Evolutionary conservation across 2,329 filamentous ascomycete genomes (phyloP).

Genomic region (Talaromyces amestolkiae): DNA sequence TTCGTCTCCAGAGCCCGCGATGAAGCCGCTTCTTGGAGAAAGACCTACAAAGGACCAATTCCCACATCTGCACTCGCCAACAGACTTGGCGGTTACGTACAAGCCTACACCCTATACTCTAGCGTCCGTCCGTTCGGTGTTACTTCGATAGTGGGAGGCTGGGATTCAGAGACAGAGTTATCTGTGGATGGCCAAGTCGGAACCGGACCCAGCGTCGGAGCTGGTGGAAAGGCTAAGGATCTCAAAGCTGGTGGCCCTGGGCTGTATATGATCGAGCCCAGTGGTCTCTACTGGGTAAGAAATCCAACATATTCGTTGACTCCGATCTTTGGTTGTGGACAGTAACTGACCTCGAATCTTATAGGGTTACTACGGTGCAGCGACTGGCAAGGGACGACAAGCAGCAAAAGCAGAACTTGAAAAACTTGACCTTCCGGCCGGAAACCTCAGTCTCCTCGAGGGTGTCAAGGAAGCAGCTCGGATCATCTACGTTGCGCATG

Average conservation of each 20-base stretch:
- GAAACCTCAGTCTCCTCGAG: slow-evolving; percentile 73
- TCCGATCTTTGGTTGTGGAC: background rate
- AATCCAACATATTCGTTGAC: background rate
- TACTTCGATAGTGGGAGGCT: slow-evolving; percentile 88
- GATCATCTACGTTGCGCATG: slow-evolving; percentile 96
- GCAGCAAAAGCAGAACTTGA: slow-evolving; percentile 97
- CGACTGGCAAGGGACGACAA: slow-evolving; percentile 94
- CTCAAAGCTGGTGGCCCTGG: slow-evolving; percentile 83
- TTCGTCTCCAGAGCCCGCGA: slow-evolving; percentile 92
- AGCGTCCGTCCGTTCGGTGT: slow-evolving; percentile 96
- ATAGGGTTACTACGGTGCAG: slow-evolving; percentile 91
- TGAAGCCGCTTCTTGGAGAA: slow-evolving; percentile 87
- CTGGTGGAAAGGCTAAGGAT: slow-evolving; percentile 76
- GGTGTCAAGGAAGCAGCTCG: slow-evolving; percentile 93
- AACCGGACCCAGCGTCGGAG: slow-evolving; percentile 70
- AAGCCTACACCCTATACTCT: slow-evolving; percentile 96
- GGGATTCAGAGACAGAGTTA: slow-evolving; percentile 82
- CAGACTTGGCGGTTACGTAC: slow-evolving; percentile 92
- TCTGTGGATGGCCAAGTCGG: slow-evolving; percentile 91
- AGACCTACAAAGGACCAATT: slow-evolving; percentile 92
- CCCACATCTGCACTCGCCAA: slow-evolving; percentile 82
- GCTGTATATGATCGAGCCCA: slow-evolving; percentile 99
- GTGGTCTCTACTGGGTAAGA: slow-evolving; percentile 84
- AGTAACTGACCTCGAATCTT: slow-evolving; percentile 1
- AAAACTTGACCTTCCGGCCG: slow-evolving; percentile 84